Conservation (phyloP, 2,329 filamentous ascomycete species). For the Colletotrichum sp. region DNA sequence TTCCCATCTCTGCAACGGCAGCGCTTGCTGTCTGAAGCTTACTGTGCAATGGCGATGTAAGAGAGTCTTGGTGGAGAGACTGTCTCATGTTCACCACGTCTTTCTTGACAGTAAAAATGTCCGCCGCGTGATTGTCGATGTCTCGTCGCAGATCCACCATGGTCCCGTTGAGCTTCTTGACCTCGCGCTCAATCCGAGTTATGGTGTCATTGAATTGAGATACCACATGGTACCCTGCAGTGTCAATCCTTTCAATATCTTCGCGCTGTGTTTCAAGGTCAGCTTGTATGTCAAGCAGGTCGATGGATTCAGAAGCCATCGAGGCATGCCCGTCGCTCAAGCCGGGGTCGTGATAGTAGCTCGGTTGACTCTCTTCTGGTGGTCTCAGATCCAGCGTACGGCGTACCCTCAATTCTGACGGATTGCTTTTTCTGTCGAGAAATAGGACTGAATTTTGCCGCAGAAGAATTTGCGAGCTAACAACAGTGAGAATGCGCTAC, state of each 20-base stretch:
- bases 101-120: background rate
- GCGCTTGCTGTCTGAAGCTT: conserved; percentile 26
- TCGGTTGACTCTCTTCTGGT: background rate
- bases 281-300: conserved; percentile 34
- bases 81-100: conserved; percentile 31
- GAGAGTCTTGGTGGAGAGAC: conserved; percentile 22
- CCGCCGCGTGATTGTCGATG: background rate
- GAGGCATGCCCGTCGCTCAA: background rate
- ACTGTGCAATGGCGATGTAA: conserved; percentile 21
- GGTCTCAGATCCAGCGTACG: conserved; percentile 33
- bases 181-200: conserved; percentile 36
- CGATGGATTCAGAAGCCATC: background rate
- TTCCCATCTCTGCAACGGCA: conserved; percentile 25
- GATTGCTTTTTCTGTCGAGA: conserved; percentile 8
- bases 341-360: background rate
- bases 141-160: conserved; percentile 31
- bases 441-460: conserved; percentile 32
- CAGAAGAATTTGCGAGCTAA: conserved; percentile 42
- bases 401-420: conserved; percentile 35
- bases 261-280: conserved; percentile 37
- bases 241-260: conserved; percentile 41
- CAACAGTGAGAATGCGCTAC: background rate
- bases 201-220: conserved; percentile 40
- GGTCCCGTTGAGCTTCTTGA: conserved; percentile 34
- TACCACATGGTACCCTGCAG: conserved; percentile 39